Conservation (phyloP, 371 early-diverging fungal genomes). For the Haplosporangium sp. region DNA sequence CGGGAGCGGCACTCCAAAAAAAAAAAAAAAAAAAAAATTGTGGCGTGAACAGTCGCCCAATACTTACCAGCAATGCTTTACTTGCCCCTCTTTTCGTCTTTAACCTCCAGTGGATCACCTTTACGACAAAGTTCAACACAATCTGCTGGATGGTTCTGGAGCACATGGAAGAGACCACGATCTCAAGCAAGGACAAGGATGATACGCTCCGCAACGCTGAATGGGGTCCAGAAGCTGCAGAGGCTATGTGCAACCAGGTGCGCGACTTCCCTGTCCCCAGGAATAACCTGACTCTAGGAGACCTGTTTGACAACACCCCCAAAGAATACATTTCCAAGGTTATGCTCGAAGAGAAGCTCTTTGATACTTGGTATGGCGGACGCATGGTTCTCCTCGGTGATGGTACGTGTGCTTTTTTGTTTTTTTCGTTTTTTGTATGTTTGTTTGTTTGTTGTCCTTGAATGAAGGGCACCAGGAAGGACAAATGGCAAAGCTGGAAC, state of each 20-base stretch:
- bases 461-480: too few relatives aligned
- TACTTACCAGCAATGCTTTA: background rate
- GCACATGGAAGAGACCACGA: background rate
- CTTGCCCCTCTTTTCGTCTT: background rate
- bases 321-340: slow-evolving; percentile 17
- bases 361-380: slow-evolving; percentile 22
- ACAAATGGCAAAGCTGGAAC: too few relatives aligned
- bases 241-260: slow-evolving; percentile 17
- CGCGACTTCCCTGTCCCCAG: slow-evolving; percentile 13
- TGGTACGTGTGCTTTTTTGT: slow-evolving; percentile 10
- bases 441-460: background rate
- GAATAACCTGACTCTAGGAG: slow-evolving; percentile 16
- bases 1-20: too few relatives aligned
- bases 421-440: background rate
- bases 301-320: slow-evolving; percentile 16
- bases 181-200: background rate
- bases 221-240: slow-evolving; percentile 15
- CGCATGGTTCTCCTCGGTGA: slow-evolving; percentile 20
- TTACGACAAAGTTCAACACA: slow-evolving; percentile 16
- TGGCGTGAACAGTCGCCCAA: too few relatives aligned
- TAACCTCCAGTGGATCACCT: slow-evolving; percentile 18
- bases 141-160: slow-evolving; percentile 24
- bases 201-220: slow-evolving; percentile 16
- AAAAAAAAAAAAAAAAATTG: too few relatives aligned
- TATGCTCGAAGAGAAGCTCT: slow-evolving; percentile 29